These are phyloP conservation scores for Vitis hybrid DNA, from an alignment of 177 flowering plant species.

Conservation along the genomic window DNA sequence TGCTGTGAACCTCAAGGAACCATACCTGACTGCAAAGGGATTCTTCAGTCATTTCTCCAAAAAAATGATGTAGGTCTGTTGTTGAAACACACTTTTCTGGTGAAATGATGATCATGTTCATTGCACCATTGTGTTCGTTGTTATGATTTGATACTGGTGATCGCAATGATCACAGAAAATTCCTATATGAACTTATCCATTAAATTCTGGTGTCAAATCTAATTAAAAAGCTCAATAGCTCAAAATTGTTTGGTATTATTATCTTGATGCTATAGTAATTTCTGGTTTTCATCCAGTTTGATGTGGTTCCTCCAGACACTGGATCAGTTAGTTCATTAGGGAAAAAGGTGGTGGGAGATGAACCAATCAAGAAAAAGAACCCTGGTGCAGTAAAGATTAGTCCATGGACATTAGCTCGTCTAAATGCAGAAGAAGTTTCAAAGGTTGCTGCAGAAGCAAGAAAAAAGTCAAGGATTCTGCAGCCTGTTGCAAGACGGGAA, in stretches of 20 bases:
- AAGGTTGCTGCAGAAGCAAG: conserved; percentile 89
- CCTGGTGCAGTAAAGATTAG: conserved; percentile 73
- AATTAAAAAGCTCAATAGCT: no score
- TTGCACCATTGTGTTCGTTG: no score
- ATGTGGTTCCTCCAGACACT: conserved; percentile 90
- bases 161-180: no score
- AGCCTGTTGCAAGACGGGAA: conserved; percentile 66
- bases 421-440: conserved; percentile 90
- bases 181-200: no score
- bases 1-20: no score
- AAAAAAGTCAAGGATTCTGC: conserved; percentile 80
- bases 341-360: conserved; percentile 53
- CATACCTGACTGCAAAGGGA: no score
- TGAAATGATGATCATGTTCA: no score
- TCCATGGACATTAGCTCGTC: conserved; percentile 95
- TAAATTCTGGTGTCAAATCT: no score
- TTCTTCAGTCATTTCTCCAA: no score
- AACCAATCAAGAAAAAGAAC: conserved; percentile 61
- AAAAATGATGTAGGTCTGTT: no score
- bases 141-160: no score
- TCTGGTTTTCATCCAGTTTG: conserved; percentile 59
- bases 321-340: conserved; percentile 74
- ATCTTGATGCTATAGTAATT: not conserved
- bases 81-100: no score
- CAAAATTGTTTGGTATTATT: not conserved